Conservation (phyloP, 164 flowering plant genomes). For the Vitis cinerea region DNA sequence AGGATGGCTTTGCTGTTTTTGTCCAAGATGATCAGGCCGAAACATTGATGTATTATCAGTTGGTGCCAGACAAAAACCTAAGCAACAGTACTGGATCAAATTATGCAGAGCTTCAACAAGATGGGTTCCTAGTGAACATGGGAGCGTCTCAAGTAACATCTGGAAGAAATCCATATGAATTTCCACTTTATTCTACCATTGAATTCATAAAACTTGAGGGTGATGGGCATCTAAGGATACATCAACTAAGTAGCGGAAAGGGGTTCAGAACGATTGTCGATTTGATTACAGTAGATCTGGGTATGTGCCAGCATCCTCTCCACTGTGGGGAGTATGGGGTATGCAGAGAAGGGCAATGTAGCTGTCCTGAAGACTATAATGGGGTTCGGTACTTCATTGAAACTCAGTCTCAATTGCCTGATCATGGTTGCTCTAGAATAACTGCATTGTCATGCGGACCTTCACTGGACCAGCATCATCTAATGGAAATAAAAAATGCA, state of each 20-base stretch:
- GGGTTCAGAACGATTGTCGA: background rate
- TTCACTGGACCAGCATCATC: background rate
- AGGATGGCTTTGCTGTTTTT: background rate
- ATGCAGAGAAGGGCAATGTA: too few species aligned
- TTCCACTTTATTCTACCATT: background rate
- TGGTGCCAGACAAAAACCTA: background rate
- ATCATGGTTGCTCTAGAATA: background rate
- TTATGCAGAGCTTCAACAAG: background rate
- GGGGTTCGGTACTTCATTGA: too few species aligned
- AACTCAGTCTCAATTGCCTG: too few species aligned
- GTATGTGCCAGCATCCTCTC: too few species aligned
- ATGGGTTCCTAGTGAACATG: background rate
- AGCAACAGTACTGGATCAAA: background rate
- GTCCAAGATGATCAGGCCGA: background rate
- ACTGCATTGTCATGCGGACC: background rate
- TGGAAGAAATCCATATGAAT: background rate
- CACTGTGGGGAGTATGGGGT: too few species aligned
- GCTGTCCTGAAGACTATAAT: too few species aligned
- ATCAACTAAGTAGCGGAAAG: background rate
- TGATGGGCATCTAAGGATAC: background rate
- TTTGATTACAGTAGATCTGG: too few species aligned
- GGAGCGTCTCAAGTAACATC: background rate
- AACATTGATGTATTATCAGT: background rate
- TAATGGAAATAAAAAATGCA: background rate
- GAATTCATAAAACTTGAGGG: background rate